phyloP scores from a whole-genome alignment of 2,329 filamentous ascomycete genomes.

The Penicillium sp. region DNA sequence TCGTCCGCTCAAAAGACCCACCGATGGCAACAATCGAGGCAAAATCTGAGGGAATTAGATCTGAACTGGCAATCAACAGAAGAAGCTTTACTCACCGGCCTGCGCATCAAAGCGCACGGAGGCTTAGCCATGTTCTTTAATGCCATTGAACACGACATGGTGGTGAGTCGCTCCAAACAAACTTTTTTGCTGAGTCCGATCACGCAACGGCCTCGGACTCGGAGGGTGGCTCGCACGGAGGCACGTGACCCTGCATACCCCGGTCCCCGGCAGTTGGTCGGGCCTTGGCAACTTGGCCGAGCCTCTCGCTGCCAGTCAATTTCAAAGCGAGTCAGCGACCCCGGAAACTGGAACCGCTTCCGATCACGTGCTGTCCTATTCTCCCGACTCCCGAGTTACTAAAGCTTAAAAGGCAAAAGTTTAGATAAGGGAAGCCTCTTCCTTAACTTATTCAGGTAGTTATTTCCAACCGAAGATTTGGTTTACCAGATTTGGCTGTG shows the following conservation, averaged over 20 bases:
- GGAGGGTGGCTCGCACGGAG: neutral
- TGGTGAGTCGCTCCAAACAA: slow-evolving; percentile 2
- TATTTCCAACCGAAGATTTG: too few species aligned
- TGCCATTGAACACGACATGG: slow-evolving; percentile 6
- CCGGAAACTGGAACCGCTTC: neutral
- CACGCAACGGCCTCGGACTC: neutral
- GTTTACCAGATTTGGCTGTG: too few species aligned
- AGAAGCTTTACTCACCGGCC: neutral
- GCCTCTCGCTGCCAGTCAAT: neutral
- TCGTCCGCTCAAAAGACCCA: neutral
- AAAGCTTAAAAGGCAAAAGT: too few species aligned
- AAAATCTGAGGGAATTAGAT: neutral
- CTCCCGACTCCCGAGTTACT: too few species aligned
- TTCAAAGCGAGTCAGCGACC: slow-evolving; percentile 6
- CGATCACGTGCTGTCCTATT: too few species aligned
- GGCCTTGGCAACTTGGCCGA: too few species aligned
- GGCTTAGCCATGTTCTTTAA: slow-evolving; percentile 5
- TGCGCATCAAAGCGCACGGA: neutral
- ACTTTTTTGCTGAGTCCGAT: slow-evolving; percentile 2
- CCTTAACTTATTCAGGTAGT: too few species aligned
- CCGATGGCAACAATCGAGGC: neutral
- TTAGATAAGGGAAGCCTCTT: too few species aligned
- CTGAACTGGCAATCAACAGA: neutral
- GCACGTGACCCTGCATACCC: neutral
- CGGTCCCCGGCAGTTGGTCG: too few species aligned